Conservation (phyloP, 2,329 filamentous ascomycete species). For the Septoria petroselini region DNA sequence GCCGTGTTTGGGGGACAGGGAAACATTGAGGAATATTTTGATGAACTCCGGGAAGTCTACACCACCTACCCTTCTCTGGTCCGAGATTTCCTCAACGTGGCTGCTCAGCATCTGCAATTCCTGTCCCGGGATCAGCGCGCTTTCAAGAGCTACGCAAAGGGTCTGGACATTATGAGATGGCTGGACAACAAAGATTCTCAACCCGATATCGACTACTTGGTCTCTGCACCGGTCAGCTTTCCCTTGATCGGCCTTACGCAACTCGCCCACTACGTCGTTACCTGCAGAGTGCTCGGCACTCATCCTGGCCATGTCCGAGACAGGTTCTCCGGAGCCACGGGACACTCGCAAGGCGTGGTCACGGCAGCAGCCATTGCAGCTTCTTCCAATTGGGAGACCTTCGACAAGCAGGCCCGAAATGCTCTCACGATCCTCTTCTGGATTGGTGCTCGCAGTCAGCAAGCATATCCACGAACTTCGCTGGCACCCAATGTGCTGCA, state of each 20-base stretch:
- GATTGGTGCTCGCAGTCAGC: slow-evolving; percentile 95
- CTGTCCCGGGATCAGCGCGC: slow-evolving; percentile 79
- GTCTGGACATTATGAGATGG: slow-evolving; percentile 93
- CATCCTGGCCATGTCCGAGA: slow-evolving; percentile 86
- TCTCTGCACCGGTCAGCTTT: slow-evolving; percentile 92
- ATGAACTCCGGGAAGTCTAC: slow-evolving; percentile 89
- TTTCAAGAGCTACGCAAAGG: slow-evolving; percentile 95
- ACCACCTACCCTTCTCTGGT: slow-evolving; percentile 88
- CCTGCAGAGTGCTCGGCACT: slow-evolving; percentile 84
- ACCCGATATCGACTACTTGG: slow-evolving; percentile 89
- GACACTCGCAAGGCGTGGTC: slow-evolving; percentile 94
- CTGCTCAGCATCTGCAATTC: slow-evolving; percentile 82
- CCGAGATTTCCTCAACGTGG: slow-evolving; percentile 74
- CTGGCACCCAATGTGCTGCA: slow-evolving; percentile 85
- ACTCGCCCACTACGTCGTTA: slow-evolving; percentile 90
- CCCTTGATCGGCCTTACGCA: slow-evolving; percentile 95
- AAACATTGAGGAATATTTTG: slow-evolving; percentile 99
- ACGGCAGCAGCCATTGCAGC: slow-evolving; percentile 89
- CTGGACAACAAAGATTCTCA: slow-evolving; percentile 84
- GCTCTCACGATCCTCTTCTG: slow-evolving; percentile 94
- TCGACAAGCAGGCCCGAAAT: slow-evolving; percentile 72
- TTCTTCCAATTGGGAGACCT: slow-evolving; percentile 89
- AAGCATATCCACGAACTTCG: slow-evolving; percentile 93
- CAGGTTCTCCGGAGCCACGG: slow-evolving; percentile 80
- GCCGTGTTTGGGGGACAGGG: slow-evolving; percentile 95